Conservation (phyloP, 768 basidiomycete species). For the Clitopilus passeckerianus region DNA sequence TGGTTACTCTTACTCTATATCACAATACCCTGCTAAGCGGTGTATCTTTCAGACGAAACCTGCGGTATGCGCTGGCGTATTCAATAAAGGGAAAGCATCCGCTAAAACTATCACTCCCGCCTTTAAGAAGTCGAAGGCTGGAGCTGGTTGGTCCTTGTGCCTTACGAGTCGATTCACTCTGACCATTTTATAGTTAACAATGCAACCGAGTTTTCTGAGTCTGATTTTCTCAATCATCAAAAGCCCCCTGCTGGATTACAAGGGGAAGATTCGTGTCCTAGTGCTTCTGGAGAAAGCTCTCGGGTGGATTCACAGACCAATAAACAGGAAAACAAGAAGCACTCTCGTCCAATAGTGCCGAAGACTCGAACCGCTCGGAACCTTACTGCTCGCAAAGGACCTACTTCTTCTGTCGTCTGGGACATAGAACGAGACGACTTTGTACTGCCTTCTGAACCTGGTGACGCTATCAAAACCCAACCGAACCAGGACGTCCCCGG, state of each 20-base stretch:
- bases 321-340: neutral
- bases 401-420: slow-evolving; percentile 41
- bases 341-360: neutral
- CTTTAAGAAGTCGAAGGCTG: neutral
- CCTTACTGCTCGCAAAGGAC: neutral
- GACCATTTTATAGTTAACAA: too few species aligned
- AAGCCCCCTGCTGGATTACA: neutral
- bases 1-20: neutral
- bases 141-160: neutral
- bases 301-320: neutral
- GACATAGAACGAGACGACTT: slow-evolving; percentile 43
- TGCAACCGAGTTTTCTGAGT: slow-evolving; percentile 37
- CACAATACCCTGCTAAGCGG: neutral
- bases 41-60: slow-evolving; percentile 33
- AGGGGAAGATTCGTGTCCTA: neutral
- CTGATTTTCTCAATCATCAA: slow-evolving; percentile 31
- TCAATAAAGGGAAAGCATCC: slow-evolving; percentile 64
- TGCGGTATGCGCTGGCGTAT: slow-evolving; percentile 45
- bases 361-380: neutral
- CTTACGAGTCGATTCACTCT: slow-evolving; percentile 5
- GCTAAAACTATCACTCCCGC: slow-evolving; percentile 21
- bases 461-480: slow-evolving; percentile 31
- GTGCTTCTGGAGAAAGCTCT: neutral
- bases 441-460: slow-evolving; percentile 15
- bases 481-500: neutral